A percentile compares a stretch with the other conserved stretches of the same genome.
Conservation (phyloP, 352 stramenopile species). For the Phytopythium aichiense region DNA sequence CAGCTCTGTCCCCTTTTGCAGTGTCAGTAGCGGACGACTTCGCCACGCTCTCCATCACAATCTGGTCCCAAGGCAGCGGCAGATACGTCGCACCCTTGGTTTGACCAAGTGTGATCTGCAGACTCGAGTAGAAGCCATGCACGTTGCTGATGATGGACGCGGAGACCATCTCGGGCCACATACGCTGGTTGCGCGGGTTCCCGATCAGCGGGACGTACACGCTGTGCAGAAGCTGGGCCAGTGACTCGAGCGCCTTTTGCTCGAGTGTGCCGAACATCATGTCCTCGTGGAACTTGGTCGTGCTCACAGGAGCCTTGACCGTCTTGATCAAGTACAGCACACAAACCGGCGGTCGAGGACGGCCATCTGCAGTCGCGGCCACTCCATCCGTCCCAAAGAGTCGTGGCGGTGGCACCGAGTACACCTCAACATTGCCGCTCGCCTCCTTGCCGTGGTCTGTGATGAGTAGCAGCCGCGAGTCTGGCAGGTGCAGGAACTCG, state of each 20-base stretch:
- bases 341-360: constrained; percentile 25
- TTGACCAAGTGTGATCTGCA: constrained; percentile 88
- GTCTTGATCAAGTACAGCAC: constrained; percentile 80
- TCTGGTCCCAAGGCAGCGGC: constrained; percentile 78
- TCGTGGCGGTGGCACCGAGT: constrained; percentile 44
- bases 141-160: constrained; percentile 74
- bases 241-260: constrained; percentile 66
- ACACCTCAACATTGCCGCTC: constrained; percentile 52
- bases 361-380: background rate
- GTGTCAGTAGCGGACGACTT: constrained; percentile 14
- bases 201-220: constrained; percentile 73
- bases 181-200: constrained; percentile 72
- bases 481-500: constrained; percentile 65
- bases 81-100: constrained; percentile 80
- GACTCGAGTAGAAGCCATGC: constrained; percentile 73
- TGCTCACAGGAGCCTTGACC: constrained; percentile 53
- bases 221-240: constrained; percentile 66
- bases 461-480: constrained; percentile 58
- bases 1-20: background rate
- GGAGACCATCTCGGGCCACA: constrained; percentile 82
- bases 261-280: constrained; percentile 74
- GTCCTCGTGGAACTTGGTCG: constrained; percentile 61
- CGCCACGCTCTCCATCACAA: constrained; percentile 44
- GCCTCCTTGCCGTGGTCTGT: constrained; percentile 63
- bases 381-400: constrained; percentile 26